These are phyloP conservation scores for Russula sp. DNA, from an alignment of 768 basidiomycete species.

Conservation along the genomic window DNA sequence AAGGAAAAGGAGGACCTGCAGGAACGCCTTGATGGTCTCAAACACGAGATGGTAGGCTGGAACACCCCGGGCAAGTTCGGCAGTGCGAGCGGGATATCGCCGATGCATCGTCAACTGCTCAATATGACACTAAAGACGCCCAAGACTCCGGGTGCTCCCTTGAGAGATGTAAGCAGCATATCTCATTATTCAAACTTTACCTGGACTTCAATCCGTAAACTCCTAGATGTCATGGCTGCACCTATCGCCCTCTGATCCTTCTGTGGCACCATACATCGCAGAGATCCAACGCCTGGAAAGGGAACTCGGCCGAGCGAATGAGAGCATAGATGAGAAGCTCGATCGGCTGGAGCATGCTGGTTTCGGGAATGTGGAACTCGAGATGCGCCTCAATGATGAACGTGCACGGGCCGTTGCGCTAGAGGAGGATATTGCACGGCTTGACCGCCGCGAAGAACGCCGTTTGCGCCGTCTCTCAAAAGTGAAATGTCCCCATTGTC, in stretches of 20 bases:
- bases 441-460: constrained; percentile 66
- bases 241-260: constrained; percentile 49
- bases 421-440: constrained; percentile 63
- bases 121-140: constrained; percentile 64
- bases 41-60: constrained; percentile 46
- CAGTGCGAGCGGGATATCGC: constrained; percentile 61
- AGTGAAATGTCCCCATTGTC: constrained; percentile 65
- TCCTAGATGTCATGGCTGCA: constrained; percentile 72
- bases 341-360: constrained; percentile 82
- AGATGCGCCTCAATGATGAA: constrained; percentile 67
- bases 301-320: constrained; percentile 75
- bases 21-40: constrained; percentile 59
- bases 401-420: constrained; percentile 47
- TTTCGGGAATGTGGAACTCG: constrained; percentile 63
- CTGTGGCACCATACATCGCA: constrained; percentile 54
- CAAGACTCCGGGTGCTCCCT: constrained; percentile 71
- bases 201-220: constrained; percentile 16
- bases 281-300: constrained; percentile 70
- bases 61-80: constrained; percentile 50
- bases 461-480: constrained; percentile 52
- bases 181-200: not conserved
- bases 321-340: constrained; percentile 82
- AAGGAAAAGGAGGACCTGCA: constrained; percentile 69
- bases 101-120: constrained; percentile 66
- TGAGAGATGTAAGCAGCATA: constrained; percentile 63